A percentile compares a stretch with the other conserved stretches of the same genome.
phyloP scores from a whole-genome alignment of 805 yeast species.

The Aciculoconidium aculeatum region DNA sequence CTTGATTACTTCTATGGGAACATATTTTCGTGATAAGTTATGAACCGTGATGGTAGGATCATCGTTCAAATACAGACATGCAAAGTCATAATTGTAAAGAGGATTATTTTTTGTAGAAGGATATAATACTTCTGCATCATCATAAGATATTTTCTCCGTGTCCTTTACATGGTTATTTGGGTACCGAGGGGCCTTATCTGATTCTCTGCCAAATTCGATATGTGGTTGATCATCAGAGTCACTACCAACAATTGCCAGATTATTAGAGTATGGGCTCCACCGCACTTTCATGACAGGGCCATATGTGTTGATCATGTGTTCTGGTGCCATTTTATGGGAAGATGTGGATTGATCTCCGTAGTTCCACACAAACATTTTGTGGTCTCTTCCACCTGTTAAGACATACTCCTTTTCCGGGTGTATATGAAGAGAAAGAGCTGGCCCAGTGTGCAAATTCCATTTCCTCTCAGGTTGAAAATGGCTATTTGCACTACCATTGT shows the following conservation, averaged over 20 bases:
- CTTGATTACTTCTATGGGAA: constrained; percentile 67
- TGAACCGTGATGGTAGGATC: constrained; percentile 67
- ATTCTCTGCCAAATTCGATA: constrained; percentile 8
- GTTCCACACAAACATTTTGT: constrained; percentile 72
- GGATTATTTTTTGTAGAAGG: constrained; percentile 17
- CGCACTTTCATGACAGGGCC: constrained; percentile 73
- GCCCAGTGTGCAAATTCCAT: constrained; percentile 86
- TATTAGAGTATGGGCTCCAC: constrained; percentile 43
- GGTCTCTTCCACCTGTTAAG: constrained; percentile 91
- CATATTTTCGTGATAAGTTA: constrained; percentile 61
- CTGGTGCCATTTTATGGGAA: constrained; percentile 43
- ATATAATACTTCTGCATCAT: constrained; percentile 13
- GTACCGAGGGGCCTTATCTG: constrained; percentile 20
- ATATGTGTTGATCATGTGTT: constrained; percentile 64
- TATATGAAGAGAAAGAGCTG: constrained; percentile 84
- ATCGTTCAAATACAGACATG: constrained; percentile 67
- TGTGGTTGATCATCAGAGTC: constrained; percentile 7
- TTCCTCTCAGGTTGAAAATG: constrained; percentile 58
- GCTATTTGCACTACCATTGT: constrained; percentile 9
- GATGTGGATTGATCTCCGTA: constrained; percentile 22
- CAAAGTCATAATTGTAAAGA: constrained; percentile 59
- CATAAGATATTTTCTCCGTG: constrained; percentile 9
- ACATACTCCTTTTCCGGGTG: constrained; percentile 79
- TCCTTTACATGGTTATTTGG: too few relatives aligned
- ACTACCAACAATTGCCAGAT: constrained; percentile 24